These are phyloP conservation scores for Falciphora oryzae DNA, from an alignment of 2,329 filamentous ascomycete genomes.

Conservation along the genomic window DNA sequence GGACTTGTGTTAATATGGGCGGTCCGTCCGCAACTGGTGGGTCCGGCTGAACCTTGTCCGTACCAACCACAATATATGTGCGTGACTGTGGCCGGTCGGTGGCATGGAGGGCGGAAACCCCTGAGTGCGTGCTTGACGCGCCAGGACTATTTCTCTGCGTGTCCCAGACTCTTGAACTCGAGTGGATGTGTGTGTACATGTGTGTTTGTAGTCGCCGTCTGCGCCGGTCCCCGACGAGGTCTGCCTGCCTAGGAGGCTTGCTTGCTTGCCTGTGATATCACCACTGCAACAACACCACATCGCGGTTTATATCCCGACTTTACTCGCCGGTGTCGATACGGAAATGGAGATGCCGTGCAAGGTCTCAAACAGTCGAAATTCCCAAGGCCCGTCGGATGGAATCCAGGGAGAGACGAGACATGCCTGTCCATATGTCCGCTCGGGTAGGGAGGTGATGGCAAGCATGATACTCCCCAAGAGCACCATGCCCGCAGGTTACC, in stretches of 20 bases:
- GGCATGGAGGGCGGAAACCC: background rate
- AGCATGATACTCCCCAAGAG: background rate
- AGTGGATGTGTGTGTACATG: too few species aligned
- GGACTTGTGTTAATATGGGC: background rate
- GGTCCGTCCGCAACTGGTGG: background rate
- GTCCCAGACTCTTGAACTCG: background rate
- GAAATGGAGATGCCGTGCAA: background rate
- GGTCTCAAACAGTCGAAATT: background rate
- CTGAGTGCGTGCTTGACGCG: background rate
- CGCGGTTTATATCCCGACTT: background rate
- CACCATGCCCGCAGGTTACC: background rate
- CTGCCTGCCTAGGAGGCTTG: too few species aligned
- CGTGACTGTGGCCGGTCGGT: background rate
- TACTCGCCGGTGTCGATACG: background rate
- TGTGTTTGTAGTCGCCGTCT: background rate
- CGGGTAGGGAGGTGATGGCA: background rate
- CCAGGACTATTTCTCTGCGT: background rate
- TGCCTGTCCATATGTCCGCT: too few species aligned
- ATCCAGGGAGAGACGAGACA: background rate
- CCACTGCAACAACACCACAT: background rate
- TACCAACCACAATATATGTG: background rate
- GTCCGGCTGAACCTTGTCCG: background rate
- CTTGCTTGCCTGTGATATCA: background rate
- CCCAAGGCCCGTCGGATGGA: background rate
- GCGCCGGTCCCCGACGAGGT: too few species aligned